Evolutionary conservation across 352 stramenopile species (phyloP), one percentile per base, ranked within the genome.

Genomic region (Aphanomyces invadans): DNA sequence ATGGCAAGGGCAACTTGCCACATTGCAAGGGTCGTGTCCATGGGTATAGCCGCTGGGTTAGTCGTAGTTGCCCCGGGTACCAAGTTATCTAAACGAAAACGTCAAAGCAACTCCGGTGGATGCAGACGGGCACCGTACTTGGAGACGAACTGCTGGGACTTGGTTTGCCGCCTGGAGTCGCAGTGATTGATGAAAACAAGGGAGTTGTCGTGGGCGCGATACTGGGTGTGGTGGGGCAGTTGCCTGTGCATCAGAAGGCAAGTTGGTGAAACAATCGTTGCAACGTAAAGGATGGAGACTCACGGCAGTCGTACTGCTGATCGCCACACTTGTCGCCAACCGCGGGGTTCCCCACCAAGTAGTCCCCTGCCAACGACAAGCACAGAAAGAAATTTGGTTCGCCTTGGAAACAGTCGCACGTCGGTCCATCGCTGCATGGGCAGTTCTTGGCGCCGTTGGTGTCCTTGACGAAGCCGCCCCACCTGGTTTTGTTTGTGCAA

Each of bases 1-100:
- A 67, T 57, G 42, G 32, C 38, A 33, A 67, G 60, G 38, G 42
- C 60, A 57, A 67, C 57, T n/a, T 67, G 60, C 60, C 60, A 67
- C n/a, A 31, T 56, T 42, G 45, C n/a, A 3, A 67, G 49, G 17
- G 38, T 57, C 2, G 15, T 39, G 49, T 29, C 23, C 21, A 57
- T 57, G 25, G 49, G 49, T 32, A 57, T 29, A 33, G 49, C 9
- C 21, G 19, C 15, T 32, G 49, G 49, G 49, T n/a, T 29, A 12
- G 1, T 19, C 29, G 49, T 57, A n/a, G 17, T 10, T 10, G 19
- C 28, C 25, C 12, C 17, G 9, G 15, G 11, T 54, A 10, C 46
- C 46, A 28, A n/a, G 39, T n/a, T n/a, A n/a, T n/a, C n/a, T n/a
- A n/a, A n/a, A n/a, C n/a, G n/a, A n/a, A n/a, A n/a, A n/a, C n/a